Conservation (phyloP, 2,329 filamentous ascomycete genomes). For the Coniosporium tulheliwenetii region DNA sequence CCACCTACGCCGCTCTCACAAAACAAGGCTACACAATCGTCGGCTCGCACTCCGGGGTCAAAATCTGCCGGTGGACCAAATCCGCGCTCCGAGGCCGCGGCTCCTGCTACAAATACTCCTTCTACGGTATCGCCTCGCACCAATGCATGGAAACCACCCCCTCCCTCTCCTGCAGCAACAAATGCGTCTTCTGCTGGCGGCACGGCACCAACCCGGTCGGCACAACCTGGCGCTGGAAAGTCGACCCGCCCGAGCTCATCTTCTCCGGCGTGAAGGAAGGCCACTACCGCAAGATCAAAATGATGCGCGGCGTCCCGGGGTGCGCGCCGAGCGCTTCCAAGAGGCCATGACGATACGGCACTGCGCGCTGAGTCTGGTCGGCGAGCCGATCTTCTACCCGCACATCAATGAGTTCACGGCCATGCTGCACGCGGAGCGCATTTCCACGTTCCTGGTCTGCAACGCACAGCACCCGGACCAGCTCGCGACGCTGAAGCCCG, state of each 20-base stretch:
- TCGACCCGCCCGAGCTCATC: slow-evolving; percentile 79
- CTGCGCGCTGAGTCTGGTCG: slow-evolving; percentile 81
- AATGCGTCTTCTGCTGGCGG: slow-evolving; percentile 98
- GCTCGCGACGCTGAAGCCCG: slow-evolving; percentile 62
- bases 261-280: slow-evolving; percentile 80
- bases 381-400: slow-evolving; percentile 97
- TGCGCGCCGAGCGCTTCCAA: slow-evolving; percentile 77
- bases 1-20: slow-evolving; percentile 75
- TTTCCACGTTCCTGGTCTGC: slow-evolving; percentile 90
- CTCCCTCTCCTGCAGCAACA: slow-evolving; percentile 90
- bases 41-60: slow-evolving; percentile 88
- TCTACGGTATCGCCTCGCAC: slow-evolving; percentile 93
- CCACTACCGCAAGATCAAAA: slow-evolving; percentile 96
- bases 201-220: slow-evolving; percentile 95
- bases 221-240: slow-evolving; percentile 92
- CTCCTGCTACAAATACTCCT: slow-evolving; percentile 94
- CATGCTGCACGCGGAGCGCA: slow-evolving; percentile 71
- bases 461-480: slow-evolving; percentile 95
- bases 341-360: slow-evolving; percentile 90
- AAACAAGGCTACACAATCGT: slow-evolving; percentile 96
- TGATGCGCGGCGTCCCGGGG: slow-evolving; percentile 90
- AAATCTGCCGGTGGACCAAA: slow-evolving; percentile 98
- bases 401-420: slow-evolving; percentile 85
- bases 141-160: slow-evolving; percentile 98
- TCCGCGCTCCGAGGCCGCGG: slow-evolving; percentile 84